These are phyloP conservation scores for Novakomyces olei DNA, from an alignment of 805 yeast species.

Conservation along the genomic window DNA sequence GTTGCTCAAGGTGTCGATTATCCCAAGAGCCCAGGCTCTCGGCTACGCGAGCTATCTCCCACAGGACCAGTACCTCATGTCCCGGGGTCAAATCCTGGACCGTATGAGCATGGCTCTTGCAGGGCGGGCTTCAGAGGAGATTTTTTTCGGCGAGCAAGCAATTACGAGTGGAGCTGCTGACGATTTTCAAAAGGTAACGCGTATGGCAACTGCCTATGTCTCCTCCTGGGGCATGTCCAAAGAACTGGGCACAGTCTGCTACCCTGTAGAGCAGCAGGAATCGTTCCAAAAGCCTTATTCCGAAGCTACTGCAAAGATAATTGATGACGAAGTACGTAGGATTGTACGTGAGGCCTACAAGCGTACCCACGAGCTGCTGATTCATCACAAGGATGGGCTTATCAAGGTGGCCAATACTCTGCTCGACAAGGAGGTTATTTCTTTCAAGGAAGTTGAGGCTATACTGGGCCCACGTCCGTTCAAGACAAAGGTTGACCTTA, in stretches of 20 bases:
- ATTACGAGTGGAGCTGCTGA: constrained; percentile 93
- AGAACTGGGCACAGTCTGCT: constrained; percentile 63
- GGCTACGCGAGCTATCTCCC: constrained; percentile 97
- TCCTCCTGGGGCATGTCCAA: constrained; percentile 76
- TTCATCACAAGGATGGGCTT: constrained; percentile 50
- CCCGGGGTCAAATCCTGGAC: constrained; percentile 58
- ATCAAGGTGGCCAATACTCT: constrained; percentile 73
- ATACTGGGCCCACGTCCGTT: constrained; percentile 80
- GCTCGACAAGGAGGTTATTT: constrained; percentile 66
- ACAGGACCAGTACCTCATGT: constrained; percentile 63
- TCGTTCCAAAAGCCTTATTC: constrained; percentile 70
- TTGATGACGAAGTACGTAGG: constrained; percentile 65
- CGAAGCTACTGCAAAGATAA: constrained; percentile 58
- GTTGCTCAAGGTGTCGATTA: constrained; percentile 77
- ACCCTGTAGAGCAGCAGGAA: constrained; percentile 39
- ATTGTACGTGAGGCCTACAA: constrained; percentile 56
- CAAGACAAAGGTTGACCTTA: constrained; percentile 17
- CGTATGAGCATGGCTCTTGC: constrained; percentile 94
- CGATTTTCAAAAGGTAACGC: constrained; percentile 88
- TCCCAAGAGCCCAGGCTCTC: constrained; percentile 87
- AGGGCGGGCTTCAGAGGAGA: constrained; percentile 89
- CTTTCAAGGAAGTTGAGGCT: constrained; percentile 83
- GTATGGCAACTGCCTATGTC: constrained; percentile 86
- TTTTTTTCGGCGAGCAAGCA: constrained; percentile 46
- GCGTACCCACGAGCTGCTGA: constrained; percentile 45